These are phyloP conservation scores for Capronia coronata DNA, from an alignment of 2,329 filamentous ascomycete species.

Conservation along the genomic window DNA sequence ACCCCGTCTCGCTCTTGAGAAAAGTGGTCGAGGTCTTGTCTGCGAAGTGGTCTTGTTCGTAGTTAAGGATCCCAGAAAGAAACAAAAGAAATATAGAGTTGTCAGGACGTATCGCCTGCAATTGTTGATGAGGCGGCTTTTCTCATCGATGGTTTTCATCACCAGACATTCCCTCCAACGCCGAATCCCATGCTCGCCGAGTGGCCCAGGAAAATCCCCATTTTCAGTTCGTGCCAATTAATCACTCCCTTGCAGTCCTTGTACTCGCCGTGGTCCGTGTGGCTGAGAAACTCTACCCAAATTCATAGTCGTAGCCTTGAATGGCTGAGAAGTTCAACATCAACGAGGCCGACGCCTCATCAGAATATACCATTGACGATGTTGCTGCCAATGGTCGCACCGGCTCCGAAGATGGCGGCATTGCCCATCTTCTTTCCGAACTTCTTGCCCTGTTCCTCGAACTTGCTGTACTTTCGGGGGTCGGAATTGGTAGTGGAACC, in stretches of 20 bases:
- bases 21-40: neutral
- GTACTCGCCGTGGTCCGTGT: constrained; percentile 5
- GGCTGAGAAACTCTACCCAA: constrained; percentile 18
- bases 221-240: constrained; percentile 13
- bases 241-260: constrained; percentile 10
- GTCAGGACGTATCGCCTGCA: neutral
- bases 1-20: neutral
- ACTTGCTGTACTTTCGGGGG: constrained; percentile 53
- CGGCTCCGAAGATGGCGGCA: constrained; percentile 62
- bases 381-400: constrained; percentile 82
- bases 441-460: constrained; percentile 77
- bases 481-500: constrained; percentile 39
- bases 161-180: constrained; percentile 14
- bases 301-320: constrained; percentile 22
- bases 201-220: constrained; percentile 12
- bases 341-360: constrained; percentile 25
- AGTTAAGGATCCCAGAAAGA: neutral
- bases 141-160: constrained; percentile 3
- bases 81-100: constrained; percentile 11
- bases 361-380: constrained; percentile 89
- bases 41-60: neutral
- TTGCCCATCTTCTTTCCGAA: constrained; percentile 91
- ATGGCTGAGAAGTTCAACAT: constrained; percentile 18
- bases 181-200: constrained; percentile 17
- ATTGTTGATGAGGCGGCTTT: constrained; percentile 3